Evolutionary conservation across 345 rosid species (phyloP).

Genomic region (Mallotus nudiflorus): DNA sequence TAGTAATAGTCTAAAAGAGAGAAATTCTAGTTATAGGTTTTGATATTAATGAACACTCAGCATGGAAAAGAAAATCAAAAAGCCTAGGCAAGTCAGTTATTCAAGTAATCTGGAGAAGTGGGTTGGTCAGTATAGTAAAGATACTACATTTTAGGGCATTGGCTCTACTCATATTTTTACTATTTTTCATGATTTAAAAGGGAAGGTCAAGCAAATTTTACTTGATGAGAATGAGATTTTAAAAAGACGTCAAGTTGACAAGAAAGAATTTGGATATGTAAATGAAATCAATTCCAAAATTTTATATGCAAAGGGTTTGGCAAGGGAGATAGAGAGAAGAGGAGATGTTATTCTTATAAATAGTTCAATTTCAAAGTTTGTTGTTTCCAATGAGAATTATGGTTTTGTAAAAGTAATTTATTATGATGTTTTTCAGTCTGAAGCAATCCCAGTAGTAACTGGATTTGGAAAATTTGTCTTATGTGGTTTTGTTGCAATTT

Average conservation of each 20-base stretch:
- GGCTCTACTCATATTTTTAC: conserved; percentile 68
- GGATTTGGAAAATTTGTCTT: conserved; percentile 48
- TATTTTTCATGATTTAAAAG: conserved; percentile 51
- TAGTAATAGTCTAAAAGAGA: conserved; percentile 20
- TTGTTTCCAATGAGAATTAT: conserved; percentile 38
- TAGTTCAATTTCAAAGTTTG: conserved; percentile 66
- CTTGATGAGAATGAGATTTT: conserved; percentile 61
- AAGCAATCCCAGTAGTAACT: conserved; percentile 41
- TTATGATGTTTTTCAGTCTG: conserved; percentile 33
- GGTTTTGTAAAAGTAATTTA: conserved; percentile 39
- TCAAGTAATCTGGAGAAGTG: conserved; percentile 61
- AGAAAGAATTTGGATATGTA: conserved; percentile 33
- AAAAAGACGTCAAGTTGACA: conserved; percentile 38
- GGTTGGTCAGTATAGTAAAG: conserved; percentile 61
- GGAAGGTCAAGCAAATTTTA: conserved; percentile 54
- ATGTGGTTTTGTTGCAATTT: conserved; percentile 51
- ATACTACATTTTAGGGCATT: conserved; percentile 68
- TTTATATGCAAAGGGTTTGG: conserved; percentile 56
- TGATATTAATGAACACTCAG: conserved; percentile 18
- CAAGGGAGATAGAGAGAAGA: conserved; percentile 64
- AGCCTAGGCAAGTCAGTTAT: conserved; percentile 46
- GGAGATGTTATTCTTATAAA: conserved; percentile 56
- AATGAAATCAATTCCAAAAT: conserved; percentile 42
- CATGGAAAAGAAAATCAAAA: conserved; percentile 22
- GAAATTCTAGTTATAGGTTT: conserved; percentile 12